Base-by-base conservation (phyloP, 2,329 filamentous ascomycete genomes). In the Alternaria dauci region DNA sequence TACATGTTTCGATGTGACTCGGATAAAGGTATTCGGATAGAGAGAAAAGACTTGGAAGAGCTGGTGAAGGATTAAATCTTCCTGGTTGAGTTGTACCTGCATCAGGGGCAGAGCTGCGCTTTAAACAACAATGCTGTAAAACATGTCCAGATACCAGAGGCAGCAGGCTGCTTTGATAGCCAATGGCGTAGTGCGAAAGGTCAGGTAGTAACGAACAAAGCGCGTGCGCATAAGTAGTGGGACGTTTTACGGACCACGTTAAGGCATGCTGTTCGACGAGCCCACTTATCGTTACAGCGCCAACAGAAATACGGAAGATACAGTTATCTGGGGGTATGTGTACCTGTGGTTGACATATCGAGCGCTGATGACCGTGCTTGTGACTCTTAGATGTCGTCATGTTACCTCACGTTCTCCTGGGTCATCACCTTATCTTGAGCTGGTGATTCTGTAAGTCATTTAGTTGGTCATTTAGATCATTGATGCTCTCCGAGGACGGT, bases 201-300 rank as follows among this genome's bases (percentile, higher is more conserved):
- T 42, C 26, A 23, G 42, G n/a, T 36, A 36, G 41, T 20, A 25
- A 41, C 30, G 38, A 52, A 43, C 36, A 8, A 50, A 18, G 42
- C 42, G 42, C 44, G 18, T 61, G 48, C 48, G 43, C 28, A 38
- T 6, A 57, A 23, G 58, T 48, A 50, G 48, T 61, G 58, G 20
- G 12, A 53, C 58, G 26, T 38, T 11, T 38, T 28, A 61, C 53
- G 28, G 42, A 48, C 32, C 36, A 52, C 34, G 36, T 25, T 53
- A 5, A 23, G 26, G 25, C 54, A 48, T 47, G 34, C n/a, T 48
- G 20, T 56, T 46, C 46, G 41, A 26, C 36, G 25, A 48, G 20
- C 48, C 41, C 32, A 53, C 26, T 34, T 32, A 41, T 3, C 1
- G 42, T 43, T 9, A 52, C 12, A 47, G n/a, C 42, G 28, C 50